Conservation (phyloP, 225 moss, liverwort and hornwort species). For the Thuidium tamariscinum region DNA sequence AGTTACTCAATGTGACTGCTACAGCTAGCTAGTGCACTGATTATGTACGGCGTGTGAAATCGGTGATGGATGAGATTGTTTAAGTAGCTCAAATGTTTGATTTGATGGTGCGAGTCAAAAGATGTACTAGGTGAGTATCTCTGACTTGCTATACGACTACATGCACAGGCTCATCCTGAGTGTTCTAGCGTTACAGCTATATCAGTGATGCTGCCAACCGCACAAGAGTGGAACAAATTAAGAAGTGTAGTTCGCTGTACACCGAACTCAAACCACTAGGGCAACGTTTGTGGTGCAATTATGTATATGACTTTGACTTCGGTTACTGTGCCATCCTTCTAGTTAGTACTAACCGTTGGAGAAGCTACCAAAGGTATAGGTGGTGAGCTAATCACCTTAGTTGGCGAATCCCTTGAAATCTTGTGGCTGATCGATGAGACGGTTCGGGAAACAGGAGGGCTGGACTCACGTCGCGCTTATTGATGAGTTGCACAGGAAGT, state of each 20-base stretch:
- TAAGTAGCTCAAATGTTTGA: background rate
- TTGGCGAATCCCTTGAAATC: background rate
- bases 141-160: slow-evolving; percentile 1
- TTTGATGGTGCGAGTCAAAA: background rate
- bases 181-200: slow-evolving; percentile 5
- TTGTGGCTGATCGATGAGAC: background rate
- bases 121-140: background rate
- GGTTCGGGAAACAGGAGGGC: background rate
- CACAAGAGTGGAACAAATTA: slow-evolving; percentile 15
- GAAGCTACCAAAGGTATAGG: background rate
- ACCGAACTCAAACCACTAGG: slow-evolving; percentile 1
- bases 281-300: background rate
- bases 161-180: slow-evolving; percentile 9
- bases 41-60: background rate
- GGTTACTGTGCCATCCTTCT: background rate
- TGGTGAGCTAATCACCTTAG: background rate
- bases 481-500: slow-evolving; percentile 37
- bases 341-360: background rate
- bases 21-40: background rate
- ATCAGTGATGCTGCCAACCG: slow-evolving; percentile 9
- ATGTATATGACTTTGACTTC: background rate
- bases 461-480: background rate
- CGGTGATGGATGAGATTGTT: background rate
- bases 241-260: slow-evolving; percentile 7
- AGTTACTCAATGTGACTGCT: background rate